Percentiles rank a stretch among this genome's conserved stretches.
Evolutionary conservation across 192 early-diverging fungal genomes (phyloP).

Genomic region (Coemansia javaensis): DNA sequence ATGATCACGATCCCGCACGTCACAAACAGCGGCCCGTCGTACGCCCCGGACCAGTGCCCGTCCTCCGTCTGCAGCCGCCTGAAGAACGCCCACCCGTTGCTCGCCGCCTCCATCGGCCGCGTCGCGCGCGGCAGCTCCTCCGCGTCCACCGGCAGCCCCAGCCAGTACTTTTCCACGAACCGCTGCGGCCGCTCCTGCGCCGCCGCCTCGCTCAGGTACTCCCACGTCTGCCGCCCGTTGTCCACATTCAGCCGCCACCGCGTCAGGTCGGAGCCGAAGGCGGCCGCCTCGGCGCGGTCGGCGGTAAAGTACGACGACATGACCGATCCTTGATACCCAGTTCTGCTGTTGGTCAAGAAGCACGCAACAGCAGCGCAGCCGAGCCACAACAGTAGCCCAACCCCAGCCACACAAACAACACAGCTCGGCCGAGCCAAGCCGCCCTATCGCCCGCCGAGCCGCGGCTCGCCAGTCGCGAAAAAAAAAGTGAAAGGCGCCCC

Average conservation of each 20-base stretch:
- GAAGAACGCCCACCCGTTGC: constrained; percentile 90
- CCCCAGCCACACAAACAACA: too few species aligned
- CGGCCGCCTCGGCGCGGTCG: constrained; percentile 21
- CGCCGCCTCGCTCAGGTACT: constrained; percentile 55
- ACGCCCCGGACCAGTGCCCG: constrained; percentile 94
- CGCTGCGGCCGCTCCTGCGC: constrained; percentile 63
- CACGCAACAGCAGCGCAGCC: too few species aligned
- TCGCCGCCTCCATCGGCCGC: constrained; percentile 75
- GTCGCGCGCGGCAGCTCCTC: constrained; percentile 54
- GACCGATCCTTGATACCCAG: neutral
- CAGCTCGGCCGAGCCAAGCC: too few species aligned
- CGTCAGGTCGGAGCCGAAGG: constrained; percentile 63
- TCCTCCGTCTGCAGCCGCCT: constrained; percentile 80
- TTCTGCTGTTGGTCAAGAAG: neutral
- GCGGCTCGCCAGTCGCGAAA: too few species aligned
- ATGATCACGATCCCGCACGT: constrained; percentile 86
- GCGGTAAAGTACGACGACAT: constrained; percentile 33
- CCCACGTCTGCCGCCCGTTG: constrained; percentile 90
- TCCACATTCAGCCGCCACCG: constrained; percentile 84
- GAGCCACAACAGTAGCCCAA: too few species aligned
- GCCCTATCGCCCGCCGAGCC: too few species aligned
- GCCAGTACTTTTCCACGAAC: constrained; percentile 81
- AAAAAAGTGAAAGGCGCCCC: too few species aligned
- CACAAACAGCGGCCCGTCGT: constrained; percentile 97
- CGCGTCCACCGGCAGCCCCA: constrained; percentile 61